Conservation (phyloP, 208 protist species). For the Acanthamoeba divionensis region DNA sequence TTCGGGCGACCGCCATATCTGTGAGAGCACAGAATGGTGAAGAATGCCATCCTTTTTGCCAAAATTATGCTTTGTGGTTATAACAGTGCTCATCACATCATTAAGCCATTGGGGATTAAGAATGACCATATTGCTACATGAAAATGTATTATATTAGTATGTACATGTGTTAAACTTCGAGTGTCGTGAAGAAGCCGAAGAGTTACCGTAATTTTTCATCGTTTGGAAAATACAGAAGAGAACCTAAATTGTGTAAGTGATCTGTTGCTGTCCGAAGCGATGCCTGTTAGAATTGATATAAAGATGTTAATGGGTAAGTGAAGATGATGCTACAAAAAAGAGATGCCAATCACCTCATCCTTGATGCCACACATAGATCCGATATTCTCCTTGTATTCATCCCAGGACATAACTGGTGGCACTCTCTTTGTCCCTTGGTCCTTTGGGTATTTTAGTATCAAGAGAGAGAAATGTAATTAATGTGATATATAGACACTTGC, state of each 20-base stretch:
- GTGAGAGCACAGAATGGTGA: slow-evolving; percentile 18
- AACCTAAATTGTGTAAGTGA: slow-evolving; percentile 32
- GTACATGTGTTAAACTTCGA: neutral
- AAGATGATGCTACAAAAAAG: too few relatives aligned
- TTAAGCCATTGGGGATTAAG: slow-evolving; percentile 44
- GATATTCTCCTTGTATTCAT: neutral
- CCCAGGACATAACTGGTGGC: slow-evolving; percentile 7
- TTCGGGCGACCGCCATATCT: slow-evolving; percentile 22
- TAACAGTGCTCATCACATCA: slow-evolving; percentile 31
- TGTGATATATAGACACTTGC: neutral
- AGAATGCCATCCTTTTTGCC: neutral
- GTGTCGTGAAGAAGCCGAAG: neutral
- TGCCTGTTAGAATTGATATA: too few relatives aligned
- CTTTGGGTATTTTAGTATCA: neutral
- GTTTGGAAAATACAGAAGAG: slow-evolving; percentile 30
- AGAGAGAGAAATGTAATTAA: too few relatives aligned
- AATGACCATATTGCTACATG: neutral
- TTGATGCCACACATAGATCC: too few relatives aligned
- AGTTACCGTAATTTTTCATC: neutral
- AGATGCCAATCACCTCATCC: too few relatives aligned
- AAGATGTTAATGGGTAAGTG: too few relatives aligned
- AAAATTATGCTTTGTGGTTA: slow-evolving; percentile 51
- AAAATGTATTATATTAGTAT: neutral
- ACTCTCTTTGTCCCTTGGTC: neutral
- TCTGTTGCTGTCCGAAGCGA: neutral